These are phyloP conservation scores for Botrytis fragariae DNA, from an alignment of 2,329 filamentous ascomycete species.

Conservation along the genomic window DNA sequence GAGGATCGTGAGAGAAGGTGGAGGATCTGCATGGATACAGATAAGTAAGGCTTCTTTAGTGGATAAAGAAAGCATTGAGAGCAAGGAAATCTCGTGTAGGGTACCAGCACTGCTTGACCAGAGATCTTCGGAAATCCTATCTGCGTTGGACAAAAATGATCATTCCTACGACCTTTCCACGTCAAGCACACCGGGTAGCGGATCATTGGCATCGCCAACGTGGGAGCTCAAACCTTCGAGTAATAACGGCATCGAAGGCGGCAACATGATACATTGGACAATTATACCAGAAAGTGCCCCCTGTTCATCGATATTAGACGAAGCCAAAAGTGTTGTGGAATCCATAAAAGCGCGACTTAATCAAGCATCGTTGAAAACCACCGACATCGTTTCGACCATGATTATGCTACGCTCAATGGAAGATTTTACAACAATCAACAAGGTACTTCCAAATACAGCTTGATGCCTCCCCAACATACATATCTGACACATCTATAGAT, in stretches of 20 bases:
- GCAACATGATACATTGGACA: slow-evolving; percentile 27
- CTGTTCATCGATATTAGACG: slow-evolving; percentile 43
- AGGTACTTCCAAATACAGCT: slow-evolving; percentile 30
- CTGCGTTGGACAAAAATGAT: slow-evolving; percentile 13
- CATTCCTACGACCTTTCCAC: not conserved
- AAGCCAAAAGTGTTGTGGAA: slow-evolving; percentile 49
- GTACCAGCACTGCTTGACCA: slow-evolving; percentile 66
- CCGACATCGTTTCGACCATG: slow-evolving; percentile 53
- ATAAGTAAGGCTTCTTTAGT: slow-evolving; percentile 53
- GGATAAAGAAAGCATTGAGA: slow-evolving; percentile 44
- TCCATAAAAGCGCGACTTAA: slow-evolving; percentile 46
- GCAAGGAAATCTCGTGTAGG: slow-evolving; percentile 41
- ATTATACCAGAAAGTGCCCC: slow-evolving; percentile 16
- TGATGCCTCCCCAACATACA: not conserved
- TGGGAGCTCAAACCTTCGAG: slow-evolving; percentile 5
- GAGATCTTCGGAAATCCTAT: slow-evolving; percentile 47
- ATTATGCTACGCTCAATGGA: slow-evolving; percentile 77
- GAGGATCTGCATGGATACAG: slow-evolving; percentile 72
- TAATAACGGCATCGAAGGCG: not conserved
- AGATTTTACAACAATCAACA: slow-evolving; percentile 74
- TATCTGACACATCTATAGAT: slow-evolving; percentile 39
- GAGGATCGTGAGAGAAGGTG: slow-evolving; percentile 62
- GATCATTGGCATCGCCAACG: not conserved
- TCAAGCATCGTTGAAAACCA: slow-evolving; percentile 39
- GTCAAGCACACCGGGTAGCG: not conserved